Evolutionary conservation across 176 grass and related monocot genomes (phyloP).

Genomic region (Juncus effusus): DNA sequence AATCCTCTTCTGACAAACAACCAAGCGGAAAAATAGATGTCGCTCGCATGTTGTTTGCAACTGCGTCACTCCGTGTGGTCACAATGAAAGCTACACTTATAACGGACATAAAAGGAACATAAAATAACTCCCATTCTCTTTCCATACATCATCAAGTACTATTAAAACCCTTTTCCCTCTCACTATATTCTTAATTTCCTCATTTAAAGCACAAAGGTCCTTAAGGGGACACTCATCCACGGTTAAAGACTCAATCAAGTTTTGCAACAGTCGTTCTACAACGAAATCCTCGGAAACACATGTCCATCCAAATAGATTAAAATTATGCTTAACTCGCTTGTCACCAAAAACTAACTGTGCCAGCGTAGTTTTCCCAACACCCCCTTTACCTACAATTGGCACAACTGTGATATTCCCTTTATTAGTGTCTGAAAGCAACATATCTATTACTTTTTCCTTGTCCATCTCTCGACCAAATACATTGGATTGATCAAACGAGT

Average conservation of each 20-base stretch:
- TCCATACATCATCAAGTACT: slow-evolving; percentile 31
- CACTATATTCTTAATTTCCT: background rate
- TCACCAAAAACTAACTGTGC: slow-evolving; percentile 30
- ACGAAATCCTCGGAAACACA: slow-evolving; percentile 23
- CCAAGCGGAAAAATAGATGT: background rate
- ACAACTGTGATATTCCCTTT: slow-evolving; percentile 11
- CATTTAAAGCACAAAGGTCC: background rate
- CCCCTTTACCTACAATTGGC: slow-evolving; percentile 29
- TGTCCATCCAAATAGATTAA: slow-evolving; percentile 23
- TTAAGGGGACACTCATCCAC: background rate
- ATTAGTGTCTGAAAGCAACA: background rate
- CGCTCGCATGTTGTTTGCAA: background rate
- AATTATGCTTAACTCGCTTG: slow-evolving; percentile 6
- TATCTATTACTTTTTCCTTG: slow-evolving; percentile 21
- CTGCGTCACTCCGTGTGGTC: background rate
- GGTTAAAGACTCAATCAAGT: slow-evolving; percentile 24
- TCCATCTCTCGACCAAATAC: slow-evolving; percentile 10
- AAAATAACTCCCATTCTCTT: background rate
- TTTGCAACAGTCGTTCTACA: background rate
- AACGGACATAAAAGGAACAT: background rate
- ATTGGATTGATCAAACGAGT: background rate
- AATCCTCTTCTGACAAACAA: background rate
- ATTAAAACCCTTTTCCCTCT: slow-evolving; percentile 4
- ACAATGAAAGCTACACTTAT: background rate
- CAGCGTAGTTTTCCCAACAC: slow-evolving; percentile 36